Conservation (phyloP, 352 stramenopile species). For the Elongisporangium prolatum region DNA sequence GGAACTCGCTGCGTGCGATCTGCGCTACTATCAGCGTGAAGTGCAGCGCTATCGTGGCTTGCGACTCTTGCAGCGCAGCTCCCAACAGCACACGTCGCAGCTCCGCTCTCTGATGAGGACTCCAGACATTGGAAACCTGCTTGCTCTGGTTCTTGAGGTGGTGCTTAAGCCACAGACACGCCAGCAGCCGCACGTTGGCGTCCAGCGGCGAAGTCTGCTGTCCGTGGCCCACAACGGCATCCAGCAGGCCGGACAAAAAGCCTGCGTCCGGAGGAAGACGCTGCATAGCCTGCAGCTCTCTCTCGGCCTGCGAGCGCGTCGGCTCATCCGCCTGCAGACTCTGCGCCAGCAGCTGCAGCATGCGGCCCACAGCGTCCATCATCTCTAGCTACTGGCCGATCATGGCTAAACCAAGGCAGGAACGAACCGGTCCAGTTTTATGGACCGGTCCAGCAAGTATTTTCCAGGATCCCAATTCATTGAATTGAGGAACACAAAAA, state of each 20-base stretch:
- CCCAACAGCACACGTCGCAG: constrained; percentile 52
- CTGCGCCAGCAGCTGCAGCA: constrained; percentile 49
- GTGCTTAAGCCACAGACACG: constrained; percentile 79
- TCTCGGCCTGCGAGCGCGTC: constrained; percentile 40
- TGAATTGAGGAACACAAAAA: neutral
- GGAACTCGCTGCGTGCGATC: constrained; percentile 76
- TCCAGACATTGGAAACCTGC: constrained; percentile 15
- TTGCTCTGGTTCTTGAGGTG: constrained; percentile 54
- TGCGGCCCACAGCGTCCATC: constrained; percentile 16
- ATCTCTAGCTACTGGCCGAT: constrained; percentile 6
- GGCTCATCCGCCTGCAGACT: constrained; percentile 36
- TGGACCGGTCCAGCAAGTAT: neutral
- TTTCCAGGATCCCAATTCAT: neutral
- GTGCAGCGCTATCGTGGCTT: constrained; percentile 49
- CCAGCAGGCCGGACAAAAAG: constrained; percentile 42
- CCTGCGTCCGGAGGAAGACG: constrained; percentile 16
- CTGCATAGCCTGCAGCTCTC: constrained; percentile 53
- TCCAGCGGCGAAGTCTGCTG: constrained; percentile 23
- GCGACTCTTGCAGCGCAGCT: constrained; percentile 61
- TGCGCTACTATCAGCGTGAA: constrained; percentile 56
- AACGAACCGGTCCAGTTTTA: neutral
- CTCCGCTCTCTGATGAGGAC: constrained; percentile 38
- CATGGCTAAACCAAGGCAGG: neutral
- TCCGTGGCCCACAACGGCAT: constrained; percentile 22
- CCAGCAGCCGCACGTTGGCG: constrained; percentile 51